Base-by-base conservation (phyloP, 495 filamentous ascomycete species). In the Penicillium atrosanguineum region DNA sequence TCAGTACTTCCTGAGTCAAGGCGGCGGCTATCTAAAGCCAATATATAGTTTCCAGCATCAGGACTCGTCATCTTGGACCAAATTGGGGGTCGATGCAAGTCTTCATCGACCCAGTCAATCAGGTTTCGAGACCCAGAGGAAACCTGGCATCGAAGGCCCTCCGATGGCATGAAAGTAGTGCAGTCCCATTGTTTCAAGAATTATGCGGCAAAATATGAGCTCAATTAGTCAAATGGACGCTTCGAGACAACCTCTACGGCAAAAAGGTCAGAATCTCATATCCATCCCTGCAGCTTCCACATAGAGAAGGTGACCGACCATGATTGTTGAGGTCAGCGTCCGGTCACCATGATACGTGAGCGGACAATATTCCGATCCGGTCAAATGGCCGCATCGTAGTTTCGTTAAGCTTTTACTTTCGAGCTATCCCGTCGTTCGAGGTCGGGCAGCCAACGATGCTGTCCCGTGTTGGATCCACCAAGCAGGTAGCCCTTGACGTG, bases 261-360 rank as follows among this genome's bases (percentile, higher is more conserved):
- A 25, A 44, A 44, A 44, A 18, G 48, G 34, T 31, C n/a, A 12
- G 11, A 19, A 29, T 43, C 8, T 28, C 48, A 12, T 37, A 44
- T 44, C 26, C 25, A 28, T 51, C 39, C 39, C 4, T 2, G 20
- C 16, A 15, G 18, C 18, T 23, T 16, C 39, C 15, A 7, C 20
- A 37, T 7, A 14, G 12, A 7, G 29, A 26, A 25, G 26, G 25
- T 18, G 19, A 7, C 7, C 31, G n/a, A 31, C 31, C n/a, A 12
- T 4, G 19, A 53, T 14, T n/a, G 19, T 37, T 55, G 52, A 55
- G 41, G 52, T 60, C 52, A 60, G 48, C 15, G 19, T n/a, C 44
- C 14, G 44, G 48, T 55, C 53, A 60, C 52, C 14, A 28, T 5
- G 4, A n/a, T 23, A 2, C n/a, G 3, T 5, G 34, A 16, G 36